These are phyloP conservation scores for Amanita pseudoporphyria DNA, from an alignment of 768 basidiomycete species.

Conservation along the genomic window DNA sequence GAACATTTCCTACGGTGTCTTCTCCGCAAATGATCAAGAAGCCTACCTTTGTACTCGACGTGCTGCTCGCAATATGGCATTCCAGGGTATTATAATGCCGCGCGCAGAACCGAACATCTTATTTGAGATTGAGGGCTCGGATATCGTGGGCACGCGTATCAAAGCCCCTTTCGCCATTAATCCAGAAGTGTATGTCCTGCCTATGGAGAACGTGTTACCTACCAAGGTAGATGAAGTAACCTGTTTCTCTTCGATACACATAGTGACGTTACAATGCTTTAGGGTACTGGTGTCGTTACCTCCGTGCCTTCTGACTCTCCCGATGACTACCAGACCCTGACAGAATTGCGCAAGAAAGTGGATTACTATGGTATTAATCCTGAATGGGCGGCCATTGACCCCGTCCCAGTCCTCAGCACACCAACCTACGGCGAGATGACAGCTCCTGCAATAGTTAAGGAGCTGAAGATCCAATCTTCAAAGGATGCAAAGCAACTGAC, in stretches of 20 bases:
- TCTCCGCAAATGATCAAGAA: constrained; percentile 77
- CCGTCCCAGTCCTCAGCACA: constrained; percentile 80
- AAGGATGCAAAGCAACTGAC: constrained; percentile 89
- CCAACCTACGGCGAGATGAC: constrained; percentile 90
- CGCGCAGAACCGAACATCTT: constrained; percentile 69
- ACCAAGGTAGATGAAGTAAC: constrained; percentile 53
- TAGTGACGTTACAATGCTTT: background rate
- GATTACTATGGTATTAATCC: constrained; percentile 95
- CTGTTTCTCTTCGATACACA: background rate
- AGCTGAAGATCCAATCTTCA: constrained; percentile 91
- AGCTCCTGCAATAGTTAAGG: constrained; percentile 73
- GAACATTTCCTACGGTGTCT: constrained; percentile 85
- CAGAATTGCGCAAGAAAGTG: constrained; percentile 91
- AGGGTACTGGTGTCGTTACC: constrained; percentile 97
- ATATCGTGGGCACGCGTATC: constrained; percentile 82
- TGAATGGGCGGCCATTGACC: constrained; percentile 76
- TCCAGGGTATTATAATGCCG: constrained; percentile 73
- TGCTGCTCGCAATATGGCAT: constrained; percentile 95
- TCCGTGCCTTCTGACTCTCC: constrained; percentile 98
- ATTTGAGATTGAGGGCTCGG: constrained; percentile 67
- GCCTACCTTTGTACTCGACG: constrained; percentile 86
- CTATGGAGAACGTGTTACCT: constrained; percentile 98
- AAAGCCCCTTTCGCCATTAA: constrained; percentile 77
- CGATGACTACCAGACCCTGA: constrained; percentile 86
- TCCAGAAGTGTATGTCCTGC: constrained; percentile 87